Percentiles rank a stretch among this genome's conserved stretches.
Conservation (phyloP, 2,329 filamentous ascomycete species). For the Pseudogymnoascus sp. region DNA sequence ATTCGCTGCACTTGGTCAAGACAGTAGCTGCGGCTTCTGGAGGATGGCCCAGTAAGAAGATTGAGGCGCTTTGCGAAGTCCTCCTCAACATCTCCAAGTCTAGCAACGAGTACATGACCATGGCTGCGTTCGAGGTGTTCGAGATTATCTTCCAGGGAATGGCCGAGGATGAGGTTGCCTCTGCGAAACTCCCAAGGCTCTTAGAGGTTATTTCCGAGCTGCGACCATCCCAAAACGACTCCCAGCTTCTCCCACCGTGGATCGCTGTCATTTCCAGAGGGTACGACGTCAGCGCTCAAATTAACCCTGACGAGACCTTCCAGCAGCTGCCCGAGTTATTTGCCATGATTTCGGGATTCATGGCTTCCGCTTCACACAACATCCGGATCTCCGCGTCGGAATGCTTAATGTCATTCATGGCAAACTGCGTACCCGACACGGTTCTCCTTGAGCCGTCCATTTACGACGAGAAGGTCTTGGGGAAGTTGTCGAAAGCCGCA, state of each 20-base stretch:
- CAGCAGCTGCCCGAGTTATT: slow-evolving; percentile 82
- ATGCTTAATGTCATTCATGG: slow-evolving; percentile 86
- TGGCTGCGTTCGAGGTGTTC: slow-evolving; percentile 94
- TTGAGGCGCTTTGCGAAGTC: slow-evolving; percentile 83
- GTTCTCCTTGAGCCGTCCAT: slow-evolving; percentile 83
- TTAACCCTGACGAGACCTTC: slow-evolving; percentile 86
- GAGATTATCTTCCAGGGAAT: slow-evolving; percentile 94
- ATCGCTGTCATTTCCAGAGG: slow-evolving; percentile 90
- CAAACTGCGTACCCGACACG: slow-evolving; percentile 75
- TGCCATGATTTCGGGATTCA: slow-evolving; percentile 66
- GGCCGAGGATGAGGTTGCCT: slow-evolving; percentile 75
- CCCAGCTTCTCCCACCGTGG: slow-evolving; percentile 90
- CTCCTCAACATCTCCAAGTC: slow-evolving; percentile 81
- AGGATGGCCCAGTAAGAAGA: slow-evolving; percentile 94
- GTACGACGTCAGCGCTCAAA: slow-evolving; percentile 85
- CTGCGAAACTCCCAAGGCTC: slow-evolving; percentile 78
- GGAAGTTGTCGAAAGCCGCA: slow-evolving; percentile 66
- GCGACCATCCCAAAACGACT: slow-evolving; percentile 85
- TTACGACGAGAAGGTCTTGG: slow-evolving; percentile 82
- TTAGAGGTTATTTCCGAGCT: slow-evolving; percentile 88
- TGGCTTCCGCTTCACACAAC: slow-evolving; percentile 82
- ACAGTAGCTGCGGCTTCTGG: slow-evolving; percentile 77
- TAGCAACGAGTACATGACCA: slow-evolving; percentile 90
- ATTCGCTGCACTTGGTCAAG: slow-evolving; percentile 86
- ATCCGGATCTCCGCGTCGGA: slow-evolving; percentile 92